These are phyloP conservation scores for Xeromyces bisporus DNA, from an alignment of 495 filamentous ascomycete genomes.

Conservation along the genomic window DNA sequence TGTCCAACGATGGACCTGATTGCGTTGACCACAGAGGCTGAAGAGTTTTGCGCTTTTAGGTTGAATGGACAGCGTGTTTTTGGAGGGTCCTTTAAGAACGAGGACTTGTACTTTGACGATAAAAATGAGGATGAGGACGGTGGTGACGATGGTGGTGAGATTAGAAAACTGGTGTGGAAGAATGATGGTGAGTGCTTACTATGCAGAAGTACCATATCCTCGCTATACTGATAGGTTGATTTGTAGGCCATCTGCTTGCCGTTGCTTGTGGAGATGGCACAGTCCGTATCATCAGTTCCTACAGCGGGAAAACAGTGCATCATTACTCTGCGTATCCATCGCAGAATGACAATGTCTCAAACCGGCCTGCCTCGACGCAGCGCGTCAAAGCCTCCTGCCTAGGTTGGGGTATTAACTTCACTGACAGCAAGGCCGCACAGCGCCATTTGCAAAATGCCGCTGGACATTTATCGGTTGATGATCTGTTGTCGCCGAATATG, in stretches of 20 bases:
- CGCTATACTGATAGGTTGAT: not conserved
- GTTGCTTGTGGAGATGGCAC: slow-evolving; percentile 58
- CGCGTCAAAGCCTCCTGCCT: slow-evolving; percentile 39
- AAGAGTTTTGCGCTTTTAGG: slow-evolving; percentile 45
- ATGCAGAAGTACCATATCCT: not conserved
- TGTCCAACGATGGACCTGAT: slow-evolving; percentile 74
- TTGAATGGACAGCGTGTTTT: slow-evolving; percentile 55
- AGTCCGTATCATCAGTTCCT: slow-evolving; percentile 53
- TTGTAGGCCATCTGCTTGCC: slow-evolving; percentile 51
- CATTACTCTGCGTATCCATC: slow-evolving; percentile 30
- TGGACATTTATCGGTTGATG: slow-evolving; percentile 24
- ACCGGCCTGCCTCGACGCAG: slow-evolving; percentile 10
- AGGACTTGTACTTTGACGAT: slow-evolving; percentile 32
- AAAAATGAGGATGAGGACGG: slow-evolving; percentile 29
- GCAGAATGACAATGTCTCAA: slow-evolving; percentile 16
- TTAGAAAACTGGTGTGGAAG: slow-evolving; percentile 54
- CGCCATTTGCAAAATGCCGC: slow-evolving; percentile 24
- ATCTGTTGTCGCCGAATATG: slow-evolving; percentile 21
- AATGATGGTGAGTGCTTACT: slow-evolving; percentile 43
- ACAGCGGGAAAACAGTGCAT: slow-evolving; percentile 63
- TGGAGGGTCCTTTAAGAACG: slow-evolving; percentile 28
- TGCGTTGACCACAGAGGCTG: slow-evolving; percentile 48
- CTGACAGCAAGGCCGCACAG: slow-evolving; percentile 34
- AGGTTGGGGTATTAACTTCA: slow-evolving; percentile 57
- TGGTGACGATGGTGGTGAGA: slow-evolving; percentile 33